phyloP scores from a whole-genome alignment of 306 rosid species.

The Fagus crenata region DNA sequence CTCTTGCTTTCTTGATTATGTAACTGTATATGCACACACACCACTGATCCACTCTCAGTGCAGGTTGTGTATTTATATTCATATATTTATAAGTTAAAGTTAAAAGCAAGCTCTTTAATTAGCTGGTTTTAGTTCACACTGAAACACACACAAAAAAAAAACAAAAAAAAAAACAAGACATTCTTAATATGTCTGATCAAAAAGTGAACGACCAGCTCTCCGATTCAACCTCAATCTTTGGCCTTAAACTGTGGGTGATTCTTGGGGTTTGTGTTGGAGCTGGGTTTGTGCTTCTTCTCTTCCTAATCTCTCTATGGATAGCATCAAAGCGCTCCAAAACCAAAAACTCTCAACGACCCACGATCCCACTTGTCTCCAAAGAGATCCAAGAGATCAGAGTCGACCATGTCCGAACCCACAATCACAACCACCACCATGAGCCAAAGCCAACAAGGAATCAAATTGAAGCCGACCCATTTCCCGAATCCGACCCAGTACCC shows the following conservation, averaged over 20 bases:
- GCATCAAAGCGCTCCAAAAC: constrained; percentile 60
- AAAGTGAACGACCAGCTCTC: constrained; percentile 67
- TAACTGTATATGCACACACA: not conserved
- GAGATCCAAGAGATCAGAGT: constrained; percentile 79
- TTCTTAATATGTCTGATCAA: constrained; percentile 41
- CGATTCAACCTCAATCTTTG: constrained; percentile 73
- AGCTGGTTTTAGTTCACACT: not conserved
- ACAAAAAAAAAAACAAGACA: constrained; percentile 1
- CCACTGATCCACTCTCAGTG: constrained; percentile 3
- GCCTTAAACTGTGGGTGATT: constrained; percentile 68
- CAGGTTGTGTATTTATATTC: not conserved
- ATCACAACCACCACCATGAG: constrained; percentile 11
- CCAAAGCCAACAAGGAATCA: constrained; percentile 27
- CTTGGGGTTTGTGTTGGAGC: constrained; percentile 71
- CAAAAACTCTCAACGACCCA: constrained; percentile 35
- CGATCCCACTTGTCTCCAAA: constrained; percentile 63
- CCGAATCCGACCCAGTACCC: constrained; percentile 50
- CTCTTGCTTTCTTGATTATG: not conserved
- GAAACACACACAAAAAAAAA: not conserved
- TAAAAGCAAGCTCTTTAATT: too few species aligned
- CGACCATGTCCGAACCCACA: constrained; percentile 28
- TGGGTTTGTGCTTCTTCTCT: constrained; percentile 65
- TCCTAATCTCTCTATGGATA: constrained; percentile 65
- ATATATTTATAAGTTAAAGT: too few species aligned
- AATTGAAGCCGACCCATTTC: constrained; percentile 39